Conservation (phyloP, 805 yeast genomes). For the Zygosaccharomyces bailii region DNA sequence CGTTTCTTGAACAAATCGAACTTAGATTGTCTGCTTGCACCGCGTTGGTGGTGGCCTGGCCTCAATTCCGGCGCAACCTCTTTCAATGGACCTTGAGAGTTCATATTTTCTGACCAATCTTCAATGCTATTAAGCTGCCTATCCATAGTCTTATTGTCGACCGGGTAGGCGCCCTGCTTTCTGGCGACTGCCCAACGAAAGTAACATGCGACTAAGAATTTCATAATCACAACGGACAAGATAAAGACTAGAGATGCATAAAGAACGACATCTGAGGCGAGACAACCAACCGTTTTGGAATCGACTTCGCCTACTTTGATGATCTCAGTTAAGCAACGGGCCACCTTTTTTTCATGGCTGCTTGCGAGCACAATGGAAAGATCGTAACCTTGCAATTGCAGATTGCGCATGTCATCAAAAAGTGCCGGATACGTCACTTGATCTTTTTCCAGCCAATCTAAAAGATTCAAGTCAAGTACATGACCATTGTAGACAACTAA, state of each 20-base stretch:
- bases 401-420: conserved; percentile 61
- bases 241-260: conserved; percentile 80
- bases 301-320: conserved; percentile 87
- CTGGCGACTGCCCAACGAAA: conserved; percentile 81
- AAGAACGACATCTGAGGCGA: conserved; percentile 82
- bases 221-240: conserved; percentile 68
- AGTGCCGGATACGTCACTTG: conserved; percentile 70
- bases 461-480: conserved; percentile 74
- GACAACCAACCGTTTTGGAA: conserved; percentile 87
- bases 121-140: conserved; percentile 68
- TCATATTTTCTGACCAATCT: conserved; percentile 74
- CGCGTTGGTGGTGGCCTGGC: conserved; percentile 41
- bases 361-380: conserved; percentile 68
- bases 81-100: conserved; percentile 48
- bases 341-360: conserved; percentile 62
- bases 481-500: conserved; percentile 86
- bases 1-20: conserved; percentile 38
- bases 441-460: conserved; percentile 69
- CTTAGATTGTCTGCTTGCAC: conserved; percentile 24
- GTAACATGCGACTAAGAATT: conserved; percentile 83
- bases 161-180: conserved; percentile 71
- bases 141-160: conserved; percentile 57
- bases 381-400: conserved; percentile 69
- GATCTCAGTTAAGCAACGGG: conserved; percentile 80
- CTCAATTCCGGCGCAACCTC: conserved; percentile 51